Conservation (phyloP, 768 basidiomycete genomes). For the Dacryopinax spathularia region DNA sequence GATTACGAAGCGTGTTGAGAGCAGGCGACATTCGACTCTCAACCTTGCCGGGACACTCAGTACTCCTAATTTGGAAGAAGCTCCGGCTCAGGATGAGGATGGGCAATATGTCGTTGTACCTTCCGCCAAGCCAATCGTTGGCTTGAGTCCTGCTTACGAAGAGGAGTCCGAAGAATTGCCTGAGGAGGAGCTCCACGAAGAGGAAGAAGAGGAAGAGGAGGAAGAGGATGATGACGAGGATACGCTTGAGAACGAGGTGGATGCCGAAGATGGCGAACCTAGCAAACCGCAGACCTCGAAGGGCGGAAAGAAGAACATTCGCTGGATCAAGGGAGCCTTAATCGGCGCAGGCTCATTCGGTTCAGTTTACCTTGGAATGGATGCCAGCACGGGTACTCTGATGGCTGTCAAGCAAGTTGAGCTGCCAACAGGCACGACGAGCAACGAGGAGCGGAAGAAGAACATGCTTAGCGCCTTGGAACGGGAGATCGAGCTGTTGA, state of each 20-base stretch:
- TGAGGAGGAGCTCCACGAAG: constrained; percentile 33
- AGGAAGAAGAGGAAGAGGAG: constrained; percentile 37
- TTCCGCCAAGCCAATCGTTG: neutral
- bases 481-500: constrained; percentile 84
- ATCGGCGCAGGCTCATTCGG: constrained; percentile 93
- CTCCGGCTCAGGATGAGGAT: constrained; percentile 28
- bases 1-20: constrained; percentile 88
- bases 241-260: constrained; percentile 31
- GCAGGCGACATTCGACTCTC: constrained; percentile 24
- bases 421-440: constrained; percentile 64
- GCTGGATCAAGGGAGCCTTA: constrained; percentile 94
- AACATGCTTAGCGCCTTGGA: constrained; percentile 85
- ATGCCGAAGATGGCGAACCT: constrained; percentile 34
- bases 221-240: constrained; percentile 32
- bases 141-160: constrained; percentile 7
- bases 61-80: neutral
- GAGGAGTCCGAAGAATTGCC: constrained; percentile 22
- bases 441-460: constrained; percentile 85
- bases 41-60: neutral
- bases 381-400: constrained; percentile 71
- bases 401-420: constrained; percentile 99
- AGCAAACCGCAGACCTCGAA: constrained; percentile 25
- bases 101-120: constrained; percentile 18
- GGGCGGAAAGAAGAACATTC: constrained; percentile 46
- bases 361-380: constrained; percentile 91